Evolutionary conservation across 345 rosid species (phyloP).

Genomic region (Heritiera fomes): DNA sequence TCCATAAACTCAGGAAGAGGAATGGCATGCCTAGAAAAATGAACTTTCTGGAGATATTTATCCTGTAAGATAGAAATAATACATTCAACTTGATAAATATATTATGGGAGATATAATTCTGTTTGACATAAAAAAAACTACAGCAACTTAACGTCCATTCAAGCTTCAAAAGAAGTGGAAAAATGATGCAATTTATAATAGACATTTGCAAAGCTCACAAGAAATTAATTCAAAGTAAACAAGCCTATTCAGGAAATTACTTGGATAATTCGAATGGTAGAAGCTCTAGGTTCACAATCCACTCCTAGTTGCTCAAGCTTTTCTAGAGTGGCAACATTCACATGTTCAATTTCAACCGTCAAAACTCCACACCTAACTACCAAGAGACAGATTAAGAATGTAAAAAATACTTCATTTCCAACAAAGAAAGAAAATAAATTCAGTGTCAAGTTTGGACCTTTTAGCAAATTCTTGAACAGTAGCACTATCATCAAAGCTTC

Average conservation of each 20-base stretch:
- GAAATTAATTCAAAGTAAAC: neutral
- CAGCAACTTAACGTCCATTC: neutral
- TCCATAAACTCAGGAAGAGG: slow-evolving; percentile 93
- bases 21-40: slow-evolving; percentile 72
- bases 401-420: slow-evolving; percentile 18
- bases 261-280: slow-evolving; percentile 92
- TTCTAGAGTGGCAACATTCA: slow-evolving; percentile 80
- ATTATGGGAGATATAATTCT: neutral
- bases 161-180: neutral
- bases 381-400: slow-evolving; percentile 28
- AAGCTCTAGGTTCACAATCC: slow-evolving; percentile 94
- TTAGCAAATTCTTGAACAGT: slow-evolving; percentile 77
- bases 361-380: slow-evolving; percentile 81
- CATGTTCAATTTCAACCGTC: slow-evolving; percentile 95
- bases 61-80: slow-evolving; percentile 56
- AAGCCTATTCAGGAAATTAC: slow-evolving; percentile 28
- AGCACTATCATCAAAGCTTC: slow-evolving; percentile 76
- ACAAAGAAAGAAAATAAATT: neutral
- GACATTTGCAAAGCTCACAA: neutral
- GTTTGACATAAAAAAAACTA: neutral
- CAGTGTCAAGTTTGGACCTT: slow-evolving; percentile 47
- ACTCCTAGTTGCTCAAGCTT: slow-evolving; percentile 92
- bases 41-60: slow-evolving; percentile 88
- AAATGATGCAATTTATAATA: neutral
- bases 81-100: neutral